Evolutionary conservation across 352 stramenopile genomes (phyloP), one percentile per base, ranked within the genome.

Genomic region (Aphanomyces euteiches): DNA sequence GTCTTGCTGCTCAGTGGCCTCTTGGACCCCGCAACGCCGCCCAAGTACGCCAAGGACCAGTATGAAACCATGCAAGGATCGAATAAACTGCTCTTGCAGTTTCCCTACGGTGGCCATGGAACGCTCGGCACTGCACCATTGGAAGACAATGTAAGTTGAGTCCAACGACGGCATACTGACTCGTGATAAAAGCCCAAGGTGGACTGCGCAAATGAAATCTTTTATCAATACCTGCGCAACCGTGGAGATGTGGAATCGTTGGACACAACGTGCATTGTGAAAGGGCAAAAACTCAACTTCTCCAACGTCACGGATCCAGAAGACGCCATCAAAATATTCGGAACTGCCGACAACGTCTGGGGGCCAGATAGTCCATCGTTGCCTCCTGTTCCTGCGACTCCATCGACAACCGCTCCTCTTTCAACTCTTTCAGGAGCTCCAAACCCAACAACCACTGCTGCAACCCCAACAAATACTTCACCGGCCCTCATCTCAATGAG

Each of bases 61-160:
- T 78, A 72, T 63, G 66, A 66, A 0, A 58, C 72, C 5, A 67
- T 80, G 17, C 40, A 61, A 34, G 64, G 75, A 2, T 63, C 73
- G 2, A 73, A 72, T 48, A 84, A 84, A 40, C 74, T 83, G 68
- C 66, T 84, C 4, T 41, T 85, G 10, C 67, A 79, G 40, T 86
- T 82, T 50, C 76, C 84, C 2, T 77, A 78, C 61, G 81, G 76
- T 5, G 75, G 47, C 17, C 81, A 86, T 53, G 73, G 75, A 7
- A 77, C 75, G 12, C 73, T 78, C 28, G 56, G 79, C 7, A 73
- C 66, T 28, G 40, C 77, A 28, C 80, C 76, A 13, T 72, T 71
- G 21, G 17, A 43, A 34, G 64, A 61, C 21, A 10, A 56, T 19
- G 59, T 67, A 28, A 28, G 28, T 28, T 28, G 28, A 28, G 28